Percentiles rank a stretch among this genome's conserved stretches.
Conservation (phyloP, 2,329 filamentous ascomycete species). For the Cladosporium sp. region DNA sequence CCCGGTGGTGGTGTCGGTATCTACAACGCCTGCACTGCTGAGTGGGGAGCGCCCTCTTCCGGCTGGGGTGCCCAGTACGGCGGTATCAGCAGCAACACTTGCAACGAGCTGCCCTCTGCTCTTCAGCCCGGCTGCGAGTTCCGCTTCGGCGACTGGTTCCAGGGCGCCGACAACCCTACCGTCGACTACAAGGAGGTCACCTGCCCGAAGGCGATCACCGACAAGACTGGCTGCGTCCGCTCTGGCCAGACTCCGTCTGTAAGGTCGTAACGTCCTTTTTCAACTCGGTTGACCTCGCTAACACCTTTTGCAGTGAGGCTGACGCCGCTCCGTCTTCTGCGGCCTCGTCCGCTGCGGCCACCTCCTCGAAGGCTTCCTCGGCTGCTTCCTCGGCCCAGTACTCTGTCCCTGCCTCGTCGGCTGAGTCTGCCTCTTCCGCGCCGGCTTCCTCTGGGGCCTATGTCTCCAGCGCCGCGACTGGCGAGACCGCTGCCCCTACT, state of each 20-base stretch:
- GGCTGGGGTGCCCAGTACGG: slow-evolving; percentile 56
- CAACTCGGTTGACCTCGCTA: neutral
- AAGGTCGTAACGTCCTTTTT: neutral
- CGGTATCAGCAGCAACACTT: slow-evolving; percentile 47
- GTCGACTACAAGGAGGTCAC: slow-evolving; percentile 52
- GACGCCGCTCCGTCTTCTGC: slow-evolving; percentile 3
- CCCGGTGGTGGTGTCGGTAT: slow-evolving; percentile 51
- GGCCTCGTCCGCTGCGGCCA: slow-evolving; percentile 8
- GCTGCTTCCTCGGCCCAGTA: slow-evolving; percentile 4
- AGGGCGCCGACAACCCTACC: slow-evolving; percentile 35
- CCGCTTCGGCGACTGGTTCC: slow-evolving; percentile 58
- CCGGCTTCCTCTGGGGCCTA: slow-evolving; percentile 8
- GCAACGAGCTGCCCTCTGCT: slow-evolving; percentile 46
- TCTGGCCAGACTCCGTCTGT: slow-evolving; percentile 17
- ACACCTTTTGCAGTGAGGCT: slow-evolving; percentile 1
- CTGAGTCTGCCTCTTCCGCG: slow-evolving; percentile 2
- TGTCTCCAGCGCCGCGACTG: neutral
- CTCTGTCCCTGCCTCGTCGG: slow-evolving; percentile 1
- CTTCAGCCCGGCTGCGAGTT: slow-evolving; percentile 56
- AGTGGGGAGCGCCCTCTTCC: slow-evolving; percentile 41
- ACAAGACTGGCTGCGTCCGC: slow-evolving; percentile 37
- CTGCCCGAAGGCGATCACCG: slow-evolving; percentile 47
- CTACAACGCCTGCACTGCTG: slow-evolving; percentile 39
- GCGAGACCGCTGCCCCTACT: slow-evolving; percentile 1
- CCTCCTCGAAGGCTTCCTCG: slow-evolving; percentile 8